Percentiles rank a stretch among this genome's conserved stretches.
phyloP scores from a whole-genome alignment of 768 basidiomycete genomes.

The Trichaptum fuscoviolaceum region DNA sequence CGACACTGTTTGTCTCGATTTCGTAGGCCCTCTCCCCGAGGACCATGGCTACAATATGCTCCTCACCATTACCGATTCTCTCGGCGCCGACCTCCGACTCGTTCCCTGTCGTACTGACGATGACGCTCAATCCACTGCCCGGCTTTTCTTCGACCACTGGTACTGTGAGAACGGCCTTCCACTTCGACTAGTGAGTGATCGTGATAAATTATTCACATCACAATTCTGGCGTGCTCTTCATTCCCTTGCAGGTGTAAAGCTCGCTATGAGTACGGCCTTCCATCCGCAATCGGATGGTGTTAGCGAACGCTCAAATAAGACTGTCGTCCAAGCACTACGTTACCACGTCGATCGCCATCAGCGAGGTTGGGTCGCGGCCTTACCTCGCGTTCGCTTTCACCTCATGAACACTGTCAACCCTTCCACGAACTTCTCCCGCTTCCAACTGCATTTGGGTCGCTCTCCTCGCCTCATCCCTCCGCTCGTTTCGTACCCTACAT shows the following conservation, averaged over 20 bases:
- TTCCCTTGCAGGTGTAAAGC: too few species aligned
- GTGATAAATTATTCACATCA: conserved; percentile 26
- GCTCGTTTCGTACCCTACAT: conserved; percentile 2
- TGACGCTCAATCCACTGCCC: conserved; percentile 21
- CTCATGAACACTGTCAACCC: conserved; percentile 26
- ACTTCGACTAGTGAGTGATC: conserved; percentile 24
- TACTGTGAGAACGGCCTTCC: conserved; percentile 30
- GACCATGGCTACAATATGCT: too few species aligned
- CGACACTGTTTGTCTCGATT: conserved; percentile 27
- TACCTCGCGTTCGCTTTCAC: conserved; percentile 26
- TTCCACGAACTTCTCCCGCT: conserved; percentile 12
- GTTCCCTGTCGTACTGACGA: conserved; percentile 12
- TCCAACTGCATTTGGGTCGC: conserved; percentile 8
- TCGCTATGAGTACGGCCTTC: too few species aligned
- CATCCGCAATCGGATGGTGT: conserved; percentile 34
- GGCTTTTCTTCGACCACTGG: too few species aligned
- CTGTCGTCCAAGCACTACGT: conserved; percentile 21
- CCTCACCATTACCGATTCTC: conserved; percentile 24
- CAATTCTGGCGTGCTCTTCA: too few species aligned
- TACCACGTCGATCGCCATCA: conserved; percentile 22
- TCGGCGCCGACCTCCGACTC: conserved; percentile 20
- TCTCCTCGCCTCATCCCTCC: conserved; percentile 9
- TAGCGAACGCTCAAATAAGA: conserved; percentile 30
- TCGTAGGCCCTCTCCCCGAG: conserved; percentile 29
- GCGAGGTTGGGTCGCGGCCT: conserved; percentile 23